These are phyloP conservation scores for Pelargonium australe DNA, from an alignment of 441 rosid species.

Conservation along the genomic window DNA sequence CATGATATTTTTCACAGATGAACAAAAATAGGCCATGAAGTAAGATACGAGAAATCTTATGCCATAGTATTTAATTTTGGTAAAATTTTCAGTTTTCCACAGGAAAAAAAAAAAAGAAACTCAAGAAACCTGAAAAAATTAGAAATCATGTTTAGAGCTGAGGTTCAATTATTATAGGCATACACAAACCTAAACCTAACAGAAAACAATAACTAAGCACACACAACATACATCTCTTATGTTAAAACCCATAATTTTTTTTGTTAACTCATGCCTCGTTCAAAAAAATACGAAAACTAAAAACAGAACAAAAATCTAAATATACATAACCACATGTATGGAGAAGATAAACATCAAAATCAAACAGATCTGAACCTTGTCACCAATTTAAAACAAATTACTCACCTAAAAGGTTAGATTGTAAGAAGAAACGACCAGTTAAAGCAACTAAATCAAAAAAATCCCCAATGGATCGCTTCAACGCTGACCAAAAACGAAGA, in stretches of 20 bases:
- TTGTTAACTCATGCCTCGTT: not conserved
- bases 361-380: not conserved
- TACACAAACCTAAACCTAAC: not conserved
- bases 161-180: not conserved
- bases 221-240: too few species aligned
- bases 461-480: not conserved
- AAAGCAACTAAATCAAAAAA: not conserved
- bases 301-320: not conserved
- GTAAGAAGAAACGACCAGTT: not conserved
- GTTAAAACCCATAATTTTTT: not conserved
- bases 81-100: not conserved
- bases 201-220: too few species aligned
- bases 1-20: not conserved
- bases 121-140: not conserved
- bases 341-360: not conserved
- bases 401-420: constrained; percentile 20
- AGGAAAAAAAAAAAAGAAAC: not conserved
- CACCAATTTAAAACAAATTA: not conserved
- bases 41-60: not conserved
- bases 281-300: not conserved
- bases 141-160: not conserved
- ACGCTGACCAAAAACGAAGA: not conserved
- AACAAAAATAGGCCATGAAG: too few species aligned
- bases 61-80: not conserved
- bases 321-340: not conserved